phyloP scores from a whole-genome alignment of 2,329 filamentous ascomycete genomes.

The Fusarium goolgardi region DNA sequence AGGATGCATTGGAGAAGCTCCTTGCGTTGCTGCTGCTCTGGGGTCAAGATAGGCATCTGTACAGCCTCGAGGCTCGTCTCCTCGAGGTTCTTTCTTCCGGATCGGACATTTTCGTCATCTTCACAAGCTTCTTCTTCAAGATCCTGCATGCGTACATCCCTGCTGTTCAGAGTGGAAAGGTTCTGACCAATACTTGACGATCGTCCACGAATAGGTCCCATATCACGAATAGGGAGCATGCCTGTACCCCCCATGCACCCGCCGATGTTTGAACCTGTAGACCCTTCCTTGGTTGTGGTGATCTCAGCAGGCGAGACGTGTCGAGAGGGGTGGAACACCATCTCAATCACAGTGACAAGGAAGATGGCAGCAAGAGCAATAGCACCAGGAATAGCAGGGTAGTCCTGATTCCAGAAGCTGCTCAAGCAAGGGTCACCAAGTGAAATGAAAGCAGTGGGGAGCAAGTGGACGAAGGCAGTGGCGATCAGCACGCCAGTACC shows the following conservation, averaged over 20 bases:
- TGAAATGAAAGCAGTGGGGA: constrained; percentile 73
- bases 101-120: constrained; percentile 27
- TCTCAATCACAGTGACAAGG: constrained; percentile 84
- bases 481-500: constrained; percentile 80
- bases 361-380: constrained; percentile 83
- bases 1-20: constrained; percentile 81
- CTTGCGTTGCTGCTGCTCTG: constrained; percentile 70
- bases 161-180: constrained; percentile 48
- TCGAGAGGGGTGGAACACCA: constrained; percentile 64
- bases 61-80: constrained; percentile 44
- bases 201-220: constrained; percentile 51
- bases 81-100: constrained; percentile 39
- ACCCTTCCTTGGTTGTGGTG: not conserved
- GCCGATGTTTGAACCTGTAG: constrained; percentile 21
- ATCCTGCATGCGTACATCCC: constrained; percentile 29
- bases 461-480: constrained; percentile 82
- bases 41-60: constrained; percentile 47
- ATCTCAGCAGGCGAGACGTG: constrained; percentile 44
- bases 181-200: constrained; percentile 51
- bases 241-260: constrained; percentile 45
- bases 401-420: constrained; percentile 78
- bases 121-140: constrained; percentile 28
- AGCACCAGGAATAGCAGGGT: constrained; percentile 81
- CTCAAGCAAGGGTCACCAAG: constrained; percentile 75
- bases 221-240: constrained; percentile 50